Conservation (phyloP, 129 eudicot genomes). For the Artemisia annua region DNA sequence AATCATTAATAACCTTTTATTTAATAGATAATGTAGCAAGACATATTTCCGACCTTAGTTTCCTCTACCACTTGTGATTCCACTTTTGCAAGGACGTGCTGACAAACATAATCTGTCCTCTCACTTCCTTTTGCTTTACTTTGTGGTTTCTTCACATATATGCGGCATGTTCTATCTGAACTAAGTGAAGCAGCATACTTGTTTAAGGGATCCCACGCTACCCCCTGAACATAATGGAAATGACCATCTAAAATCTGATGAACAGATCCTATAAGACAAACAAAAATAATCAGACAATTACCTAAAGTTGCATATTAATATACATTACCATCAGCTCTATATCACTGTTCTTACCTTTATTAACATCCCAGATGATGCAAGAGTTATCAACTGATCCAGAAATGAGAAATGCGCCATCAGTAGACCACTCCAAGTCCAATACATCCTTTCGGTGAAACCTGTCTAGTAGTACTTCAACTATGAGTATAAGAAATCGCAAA, state of each 20-base stretch:
- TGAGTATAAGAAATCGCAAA: conserved; percentile 17
- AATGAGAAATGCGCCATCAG: conserved; percentile 74
- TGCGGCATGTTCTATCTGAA: conserved; percentile 90
- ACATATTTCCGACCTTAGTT: conserved; percentile 55
- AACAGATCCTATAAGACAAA: conserved; percentile 63
- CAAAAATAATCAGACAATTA: conserved; percentile 21
- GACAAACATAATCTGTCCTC: conserved; percentile 71
- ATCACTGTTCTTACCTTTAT: conserved; percentile 56
- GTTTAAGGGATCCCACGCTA: conserved; percentile 92
- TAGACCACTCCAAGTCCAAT: conserved; percentile 93
- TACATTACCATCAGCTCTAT: not conserved
- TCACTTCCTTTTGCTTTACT: conserved; percentile 69
- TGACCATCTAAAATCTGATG: conserved; percentile 96
- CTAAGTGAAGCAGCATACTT: conserved; percentile 92
- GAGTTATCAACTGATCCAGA: conserved; percentile 99
- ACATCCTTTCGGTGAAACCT: conserved; percentile 97
- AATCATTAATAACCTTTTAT: conserved; percentile 2
- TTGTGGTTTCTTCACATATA: conserved; percentile 79
- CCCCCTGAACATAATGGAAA: conserved; percentile 97
- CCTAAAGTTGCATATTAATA: conserved; percentile 7
- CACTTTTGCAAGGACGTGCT: conserved; percentile 72
- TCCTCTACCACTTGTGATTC: conserved; percentile 72
- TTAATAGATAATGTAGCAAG: not conserved
- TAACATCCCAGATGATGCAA: conserved; percentile 96
- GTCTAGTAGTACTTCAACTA: conserved; percentile 34